These are phyloP conservation scores for Cyanodermella asteris DNA, from an alignment of 2,329 filamentous ascomycete genomes.

Conservation along the genomic window DNA sequence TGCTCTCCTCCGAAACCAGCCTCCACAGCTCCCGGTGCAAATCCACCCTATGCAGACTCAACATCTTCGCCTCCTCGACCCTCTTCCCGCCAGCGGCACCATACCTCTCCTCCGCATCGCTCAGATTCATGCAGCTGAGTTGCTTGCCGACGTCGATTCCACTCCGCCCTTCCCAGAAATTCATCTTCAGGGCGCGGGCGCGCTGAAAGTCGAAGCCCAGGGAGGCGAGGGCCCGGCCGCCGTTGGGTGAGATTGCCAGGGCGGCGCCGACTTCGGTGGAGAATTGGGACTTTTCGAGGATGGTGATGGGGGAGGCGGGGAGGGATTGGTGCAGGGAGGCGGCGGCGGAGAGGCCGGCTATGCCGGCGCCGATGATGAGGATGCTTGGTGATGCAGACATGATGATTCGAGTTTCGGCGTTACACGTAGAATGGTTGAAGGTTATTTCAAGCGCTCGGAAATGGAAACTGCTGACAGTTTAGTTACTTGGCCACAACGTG, in stretches of 20 bases:
- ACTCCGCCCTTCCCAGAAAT: background rate
- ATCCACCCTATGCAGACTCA: constrained; percentile 18
- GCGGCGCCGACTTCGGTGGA: constrained; percentile 15
- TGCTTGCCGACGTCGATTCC: constrained; percentile 1
- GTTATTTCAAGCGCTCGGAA: too few relatives aligned
- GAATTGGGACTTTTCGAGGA: constrained; percentile 12
- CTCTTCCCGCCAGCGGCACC: constrained; percentile 10
- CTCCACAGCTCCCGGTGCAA: constrained; percentile 17
- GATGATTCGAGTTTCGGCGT: too few relatives aligned
- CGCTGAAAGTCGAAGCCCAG: constrained; percentile 12
- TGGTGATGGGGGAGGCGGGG: constrained; percentile 1
- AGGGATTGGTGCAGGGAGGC: constrained; percentile 1
- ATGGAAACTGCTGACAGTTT: too few relatives aligned
- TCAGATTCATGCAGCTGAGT: constrained; percentile 1
- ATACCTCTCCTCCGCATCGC: constrained; percentile 3
- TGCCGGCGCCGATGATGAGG: constrained; percentile 1
- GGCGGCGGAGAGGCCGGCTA: constrained; percentile 4
- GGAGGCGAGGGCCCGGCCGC: constrained; percentile 11
- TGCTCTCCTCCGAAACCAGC: constrained; percentile 11
- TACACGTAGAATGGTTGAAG: too few relatives aligned
- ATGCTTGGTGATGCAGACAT: background rate
- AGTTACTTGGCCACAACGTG: too few relatives aligned
- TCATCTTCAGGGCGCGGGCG: constrained; percentile 6
- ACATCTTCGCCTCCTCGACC: too few relatives aligned
- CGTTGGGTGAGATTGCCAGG: constrained; percentile 14